phyloP scores from a whole-genome alignment of 306 rosid species.

The Fagus sylvatica region DNA sequence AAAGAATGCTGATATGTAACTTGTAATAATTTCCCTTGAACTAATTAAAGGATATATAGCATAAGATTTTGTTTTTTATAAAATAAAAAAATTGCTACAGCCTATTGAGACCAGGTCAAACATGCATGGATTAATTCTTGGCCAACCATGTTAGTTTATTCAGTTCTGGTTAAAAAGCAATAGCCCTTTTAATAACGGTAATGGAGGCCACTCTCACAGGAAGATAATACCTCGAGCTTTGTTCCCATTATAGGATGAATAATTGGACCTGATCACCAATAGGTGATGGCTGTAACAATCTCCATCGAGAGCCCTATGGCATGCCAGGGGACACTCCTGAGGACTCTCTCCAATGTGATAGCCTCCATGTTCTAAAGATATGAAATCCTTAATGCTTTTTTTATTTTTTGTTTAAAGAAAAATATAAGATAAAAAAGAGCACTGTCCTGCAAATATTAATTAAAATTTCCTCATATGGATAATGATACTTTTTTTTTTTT shows the following conservation, averaged over 20 bases:
- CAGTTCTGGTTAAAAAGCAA: background rate
- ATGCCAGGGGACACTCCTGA: background rate
- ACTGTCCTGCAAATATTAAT: too few species aligned
- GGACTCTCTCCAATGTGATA: background rate
- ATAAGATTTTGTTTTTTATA: too few species aligned
- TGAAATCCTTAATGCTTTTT: background rate
- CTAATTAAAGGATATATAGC: too few species aligned
- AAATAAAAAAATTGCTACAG: background rate
- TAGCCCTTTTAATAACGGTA: background rate
- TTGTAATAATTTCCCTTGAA: too few species aligned
- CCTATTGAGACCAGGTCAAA: background rate
- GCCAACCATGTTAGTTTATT: background rate
- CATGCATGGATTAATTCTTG: background rate
- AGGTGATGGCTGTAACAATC: background rate
- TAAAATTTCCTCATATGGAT: too few species aligned
- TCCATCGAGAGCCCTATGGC: background rate
- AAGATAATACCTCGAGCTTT: slow-evolving; percentile 35
- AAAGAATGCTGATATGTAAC: too few species aligned
- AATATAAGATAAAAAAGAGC: too few species aligned
- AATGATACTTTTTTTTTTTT: too few species aligned
- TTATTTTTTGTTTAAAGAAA: too few species aligned
- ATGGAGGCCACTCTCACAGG: background rate
- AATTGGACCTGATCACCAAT: background rate
- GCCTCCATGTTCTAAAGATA: background rate
- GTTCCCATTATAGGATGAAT: slow-evolving; percentile 26